Evolutionary conservation across 2,329 filamentous ascomycete genomes (phyloP).

Genomic region (Neonectria sp.): DNA sequence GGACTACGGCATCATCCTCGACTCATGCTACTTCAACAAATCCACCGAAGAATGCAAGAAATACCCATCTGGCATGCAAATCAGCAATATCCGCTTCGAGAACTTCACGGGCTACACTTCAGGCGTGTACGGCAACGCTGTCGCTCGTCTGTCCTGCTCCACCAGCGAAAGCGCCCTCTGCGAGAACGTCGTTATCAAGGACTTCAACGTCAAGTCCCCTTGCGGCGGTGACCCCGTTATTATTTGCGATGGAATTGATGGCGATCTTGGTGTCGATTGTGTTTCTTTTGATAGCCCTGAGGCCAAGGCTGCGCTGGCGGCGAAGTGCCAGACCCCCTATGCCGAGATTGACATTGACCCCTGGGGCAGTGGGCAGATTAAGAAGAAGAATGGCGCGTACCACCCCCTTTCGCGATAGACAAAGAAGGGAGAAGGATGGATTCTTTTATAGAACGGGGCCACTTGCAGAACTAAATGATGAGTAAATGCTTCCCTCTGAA

Average conservation of each 20-base stretch:
- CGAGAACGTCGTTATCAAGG: slow-evolving; percentile 67
- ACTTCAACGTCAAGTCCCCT: slow-evolving; percentile 61
- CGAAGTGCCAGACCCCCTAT: slow-evolving; percentile 32
- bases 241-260: slow-evolving; percentile 36
- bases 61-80: slow-evolving; percentile 70
- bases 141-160: slow-evolving; percentile 70
- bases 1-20: slow-evolving; percentile 70
- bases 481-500: too few relatives aligned
- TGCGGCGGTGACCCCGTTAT: slow-evolving; percentile 31
- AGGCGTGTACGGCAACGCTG: slow-evolving; percentile 68
- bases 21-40: slow-evolving; percentile 75
- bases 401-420: background rate
- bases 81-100: slow-evolving; percentile 71
- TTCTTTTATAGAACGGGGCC: too few relatives aligned
- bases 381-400: slow-evolving; percentile 14
- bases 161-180: slow-evolving; percentile 68
- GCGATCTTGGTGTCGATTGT: slow-evolving; percentile 32
- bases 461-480: too few relatives aligned
- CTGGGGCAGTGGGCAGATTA: slow-evolving; percentile 15
- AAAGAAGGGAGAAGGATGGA: too few relatives aligned
- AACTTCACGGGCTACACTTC: slow-evolving; percentile 72
- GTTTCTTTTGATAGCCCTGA: slow-evolving; percentile 35
- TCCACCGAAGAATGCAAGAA: slow-evolving; percentile 64
- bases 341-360: slow-evolving; percentile 21
- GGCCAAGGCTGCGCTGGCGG: slow-evolving; percentile 14